phyloP scores from a whole-genome alignment of 768 basidiomycete species.

The Collybia sordida region DNA sequence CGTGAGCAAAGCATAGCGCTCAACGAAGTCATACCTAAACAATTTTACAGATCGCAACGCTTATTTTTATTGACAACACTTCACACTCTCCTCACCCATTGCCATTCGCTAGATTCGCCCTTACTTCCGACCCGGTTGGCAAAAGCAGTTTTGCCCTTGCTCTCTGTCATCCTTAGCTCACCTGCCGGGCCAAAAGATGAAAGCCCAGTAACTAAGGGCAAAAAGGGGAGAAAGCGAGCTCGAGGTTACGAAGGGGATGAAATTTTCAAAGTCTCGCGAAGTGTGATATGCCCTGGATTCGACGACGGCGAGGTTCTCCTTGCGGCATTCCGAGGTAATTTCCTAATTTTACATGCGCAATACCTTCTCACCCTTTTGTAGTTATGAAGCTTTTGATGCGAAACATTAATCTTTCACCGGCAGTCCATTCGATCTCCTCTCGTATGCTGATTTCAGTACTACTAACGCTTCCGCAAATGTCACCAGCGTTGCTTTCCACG shows the following conservation, averaged over 20 bases:
- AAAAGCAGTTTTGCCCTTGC: conserved; percentile 48
- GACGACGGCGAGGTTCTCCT: conserved; percentile 56
- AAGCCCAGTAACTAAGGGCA: conserved; percentile 29
- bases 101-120: conserved; percentile 46
- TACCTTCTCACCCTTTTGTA: conserved; percentile 20
- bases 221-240: conserved; percentile 67
- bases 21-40: neutral
- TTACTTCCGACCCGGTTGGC: conserved; percentile 52
- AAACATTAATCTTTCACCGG: conserved; percentile 48
- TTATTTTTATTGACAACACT: conserved; percentile 46
- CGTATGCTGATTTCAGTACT: conserved; percentile 59
- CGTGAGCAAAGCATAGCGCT: conserved; percentile 35
- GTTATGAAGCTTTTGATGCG: conserved; percentile 49
- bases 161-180: conserved; percentile 47
- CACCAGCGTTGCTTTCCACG: conserved; percentile 52
- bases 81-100: conserved; percentile 38
- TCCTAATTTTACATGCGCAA: neutral
- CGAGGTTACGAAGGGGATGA: conserved; percentile 77
- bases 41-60: conserved; percentile 31
- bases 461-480: conserved; percentile 55
- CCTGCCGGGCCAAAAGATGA: conserved; percentile 29
- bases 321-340: conserved; percentile 57
- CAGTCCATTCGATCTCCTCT: conserved; percentile 57
- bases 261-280: conserved; percentile 51
- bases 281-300: conserved; percentile 45